phyloP scores from a whole-genome alignment of 306 rosid genomes.

The Pachyrhizus erosus region DNA sequence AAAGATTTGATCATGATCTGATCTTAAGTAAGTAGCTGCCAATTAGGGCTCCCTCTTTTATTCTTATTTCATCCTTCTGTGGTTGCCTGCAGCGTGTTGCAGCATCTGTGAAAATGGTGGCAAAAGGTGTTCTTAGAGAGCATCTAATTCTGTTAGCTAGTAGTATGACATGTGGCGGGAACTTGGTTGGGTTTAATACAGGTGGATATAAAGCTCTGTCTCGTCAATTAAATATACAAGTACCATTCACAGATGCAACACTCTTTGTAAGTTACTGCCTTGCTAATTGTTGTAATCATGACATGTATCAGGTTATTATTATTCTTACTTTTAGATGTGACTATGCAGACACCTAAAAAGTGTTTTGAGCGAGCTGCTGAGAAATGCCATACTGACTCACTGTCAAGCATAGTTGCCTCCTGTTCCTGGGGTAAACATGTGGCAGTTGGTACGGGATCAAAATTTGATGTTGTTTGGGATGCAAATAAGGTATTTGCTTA shows the following conservation, averaged over 20 bases:
- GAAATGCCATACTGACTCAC: constrained; percentile 78
- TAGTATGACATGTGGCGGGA: constrained; percentile 94
- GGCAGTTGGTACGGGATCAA: constrained; percentile 94
- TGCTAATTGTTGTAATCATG: constrained; percentile 32
- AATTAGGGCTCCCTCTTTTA: background rate
- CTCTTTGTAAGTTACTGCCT: constrained; percentile 69
- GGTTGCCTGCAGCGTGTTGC: constrained; percentile 75
- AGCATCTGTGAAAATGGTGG: constrained; percentile 81
- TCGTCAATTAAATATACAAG: constrained; percentile 75
- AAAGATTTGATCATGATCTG: constrained; percentile 26
- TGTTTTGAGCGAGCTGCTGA: constrained; percentile 97
- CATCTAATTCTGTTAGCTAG: constrained; percentile 89
- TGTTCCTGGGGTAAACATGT: constrained; percentile 98
- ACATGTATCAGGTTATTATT: constrained; percentile 14
- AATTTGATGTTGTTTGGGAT: constrained; percentile 86
- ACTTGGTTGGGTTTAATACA: constrained; percentile 83
- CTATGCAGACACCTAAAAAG: constrained; percentile 78
- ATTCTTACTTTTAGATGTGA: constrained; percentile 28
- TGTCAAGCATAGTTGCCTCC: constrained; percentile 88
- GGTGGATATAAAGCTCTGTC: constrained; percentile 90
- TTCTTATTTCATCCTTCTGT: constrained; percentile 21
- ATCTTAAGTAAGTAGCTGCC: constrained; percentile 11
- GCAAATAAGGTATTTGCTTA: constrained; percentile 62
- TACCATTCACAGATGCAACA: constrained; percentile 95
- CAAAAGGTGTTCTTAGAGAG: constrained; percentile 95